Evolutionary conservation across 176 grass and related monocot species (phyloP).

Genomic region (Chloris gayana): DNA sequence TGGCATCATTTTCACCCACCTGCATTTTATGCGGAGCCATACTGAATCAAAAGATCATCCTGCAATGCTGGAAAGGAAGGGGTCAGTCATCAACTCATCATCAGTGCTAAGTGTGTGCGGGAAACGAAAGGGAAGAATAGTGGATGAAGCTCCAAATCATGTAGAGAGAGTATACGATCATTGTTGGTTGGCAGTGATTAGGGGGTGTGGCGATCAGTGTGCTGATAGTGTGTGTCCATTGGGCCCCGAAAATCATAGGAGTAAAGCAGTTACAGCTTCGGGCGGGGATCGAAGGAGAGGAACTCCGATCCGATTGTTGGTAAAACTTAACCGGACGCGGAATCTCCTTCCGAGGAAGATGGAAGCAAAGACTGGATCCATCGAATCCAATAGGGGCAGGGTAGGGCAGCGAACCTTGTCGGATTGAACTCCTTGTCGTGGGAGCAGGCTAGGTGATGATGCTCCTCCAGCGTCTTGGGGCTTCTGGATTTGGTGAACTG

Average conservation of each 20-base stretch:
- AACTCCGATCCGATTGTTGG: background rate
- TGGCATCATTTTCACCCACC: conserved; percentile 12
- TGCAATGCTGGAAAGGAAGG: background rate
- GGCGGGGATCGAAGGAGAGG: background rate
- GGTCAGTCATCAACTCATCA: too few relatives aligned
- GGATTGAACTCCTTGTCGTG: background rate
- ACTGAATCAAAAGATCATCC: conserved; percentile 13
- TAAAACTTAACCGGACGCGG: too few relatives aligned
- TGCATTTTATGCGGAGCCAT: conserved; percentile 60
- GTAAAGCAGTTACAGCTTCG: too few relatives aligned
- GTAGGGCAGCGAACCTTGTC: background rate
- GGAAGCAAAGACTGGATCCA: background rate
- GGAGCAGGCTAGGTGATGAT: background rate
- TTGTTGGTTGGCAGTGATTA: background rate
- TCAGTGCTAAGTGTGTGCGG: background rate
- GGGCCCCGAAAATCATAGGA: background rate
- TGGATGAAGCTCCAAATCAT: background rate
- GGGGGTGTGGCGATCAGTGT: background rate
- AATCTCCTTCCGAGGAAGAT: background rate
- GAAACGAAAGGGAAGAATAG: background rate
- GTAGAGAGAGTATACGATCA: background rate
- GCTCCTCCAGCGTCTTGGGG: too few relatives aligned
- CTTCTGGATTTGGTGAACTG: too few relatives aligned
- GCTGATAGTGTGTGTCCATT: background rate
- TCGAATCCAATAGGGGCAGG: background rate